Conservation (phyloP, 2,329 filamentous ascomycete species). For the Nigrospora sphaerica region DNA sequence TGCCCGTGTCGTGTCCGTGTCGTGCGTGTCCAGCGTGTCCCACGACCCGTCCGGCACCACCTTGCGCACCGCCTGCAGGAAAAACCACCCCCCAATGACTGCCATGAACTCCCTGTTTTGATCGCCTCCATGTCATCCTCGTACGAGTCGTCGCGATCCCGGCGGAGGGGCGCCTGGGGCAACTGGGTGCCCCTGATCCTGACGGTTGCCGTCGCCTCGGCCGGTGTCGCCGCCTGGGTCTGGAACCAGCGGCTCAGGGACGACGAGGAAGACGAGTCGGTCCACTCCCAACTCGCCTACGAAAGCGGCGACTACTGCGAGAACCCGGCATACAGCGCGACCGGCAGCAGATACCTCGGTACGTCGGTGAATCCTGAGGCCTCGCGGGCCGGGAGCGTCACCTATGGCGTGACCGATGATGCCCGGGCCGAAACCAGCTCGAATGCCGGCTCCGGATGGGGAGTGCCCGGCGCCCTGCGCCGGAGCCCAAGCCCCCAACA, state of each 20-base stretch:
- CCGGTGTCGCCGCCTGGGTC: constrained; percentile 82
- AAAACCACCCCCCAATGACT: constrained; percentile 11
- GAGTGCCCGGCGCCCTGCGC: constrained; percentile 74
- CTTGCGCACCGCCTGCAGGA: too few relatives aligned
- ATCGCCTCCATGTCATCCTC: constrained; percentile 44
- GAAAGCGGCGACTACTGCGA: constrained; percentile 40
- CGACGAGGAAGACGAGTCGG: constrained; percentile 52
- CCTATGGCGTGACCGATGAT: constrained; percentile 30
- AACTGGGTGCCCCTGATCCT: constrained; percentile 87
- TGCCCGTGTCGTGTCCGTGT: too few relatives aligned
- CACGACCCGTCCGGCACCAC: too few relatives aligned
- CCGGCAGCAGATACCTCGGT: constrained; percentile 25
- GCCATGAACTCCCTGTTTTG: constrained; percentile 31
- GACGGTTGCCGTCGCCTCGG: constrained; percentile 81
- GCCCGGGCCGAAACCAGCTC: constrained; percentile 24
- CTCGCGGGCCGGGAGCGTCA: constrained; percentile 30
- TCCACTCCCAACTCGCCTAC: constrained; percentile 43
- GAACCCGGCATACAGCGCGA: constrained; percentile 40
- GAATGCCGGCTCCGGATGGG: constrained; percentile 58
- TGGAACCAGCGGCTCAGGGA: constrained; percentile 82
- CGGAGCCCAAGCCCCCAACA: constrained; percentile 84
- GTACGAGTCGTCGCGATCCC: constrained; percentile 58
- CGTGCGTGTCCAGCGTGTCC: too few relatives aligned
- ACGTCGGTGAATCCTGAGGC: constrained; percentile 27
- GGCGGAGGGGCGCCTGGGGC: constrained; percentile 56